These are phyloP conservation scores for Trametes pubescens DNA, from an alignment of 1,284 basidiomycete species.

Conservation along the genomic window DNA sequence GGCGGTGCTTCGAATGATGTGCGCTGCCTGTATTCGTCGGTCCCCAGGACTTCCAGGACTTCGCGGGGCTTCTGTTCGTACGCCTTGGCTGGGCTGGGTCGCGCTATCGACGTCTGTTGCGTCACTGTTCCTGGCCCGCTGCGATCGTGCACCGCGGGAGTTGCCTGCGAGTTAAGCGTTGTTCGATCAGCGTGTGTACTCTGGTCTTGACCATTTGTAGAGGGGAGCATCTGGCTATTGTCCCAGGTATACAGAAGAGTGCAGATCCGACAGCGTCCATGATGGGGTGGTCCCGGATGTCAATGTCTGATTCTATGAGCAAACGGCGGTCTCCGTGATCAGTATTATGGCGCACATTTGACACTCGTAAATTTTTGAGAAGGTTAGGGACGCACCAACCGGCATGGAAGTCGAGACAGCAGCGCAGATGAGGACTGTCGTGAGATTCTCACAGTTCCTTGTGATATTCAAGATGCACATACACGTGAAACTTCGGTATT, in stretches of 20 bases:
- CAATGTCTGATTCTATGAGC: no score
- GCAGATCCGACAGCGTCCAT: no score
- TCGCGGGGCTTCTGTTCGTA: conserved; percentile 11
- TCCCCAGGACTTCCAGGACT: conserved; percentile 1
- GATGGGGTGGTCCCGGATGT: no score
- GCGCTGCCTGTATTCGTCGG: conserved; percentile 15
- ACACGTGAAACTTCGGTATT: no score
- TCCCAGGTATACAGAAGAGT: background rate
- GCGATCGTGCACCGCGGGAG: background rate
- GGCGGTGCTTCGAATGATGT: conserved; percentile 19
- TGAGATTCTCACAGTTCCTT: no score
- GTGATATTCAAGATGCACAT: no score
- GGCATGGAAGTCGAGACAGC: no score
- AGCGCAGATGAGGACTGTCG: no score
- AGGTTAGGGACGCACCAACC: no score
- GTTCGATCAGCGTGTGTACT: background rate
- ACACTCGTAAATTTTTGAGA: no score
- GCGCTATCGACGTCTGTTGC: conserved; percentile 10
- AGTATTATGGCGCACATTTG: no score
- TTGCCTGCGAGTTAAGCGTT: background rate
- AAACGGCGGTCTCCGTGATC: no score
- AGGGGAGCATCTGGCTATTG: background rate
- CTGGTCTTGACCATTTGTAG: conserved; percentile 11
- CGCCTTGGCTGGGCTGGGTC: conserved; percentile 14
- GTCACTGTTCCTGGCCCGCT: conserved; percentile 24